A percentile compares a stretch with the other conserved stretches of the same genome.
These are phyloP conservation scores for Vitis vinifera DNA, from an alignment of 164 flowering plant species.

Conservation along the genomic window ASM3070453v1 NC_081814.1:5421001-5421500, in stretches of 20 bases:
- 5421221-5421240: neutral
- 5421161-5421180: constrained; percentile 12
- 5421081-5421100: constrained; percentile 79
- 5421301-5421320: too few relatives aligned
- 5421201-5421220: neutral
- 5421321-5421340: neutral
- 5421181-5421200: constrained; percentile 23
- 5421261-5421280: neutral
- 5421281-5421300: neutral
- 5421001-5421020: constrained; percentile 69
- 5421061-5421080: constrained; percentile 71
- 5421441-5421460: neutral
- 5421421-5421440: neutral
- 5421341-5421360: neutral
- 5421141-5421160: constrained; percentile 20
- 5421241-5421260: constrained; percentile 24
- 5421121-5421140: constrained; percentile 64
- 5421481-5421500: too few relatives aligned
- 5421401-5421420: too few relatives aligned
- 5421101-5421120: constrained; percentile 88
- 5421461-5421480: too few relatives aligned
- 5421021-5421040: constrained; percentile 46
- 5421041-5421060: constrained; percentile 77
- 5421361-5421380: too few relatives aligned
- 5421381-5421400: neutral